Percentiles rank a stretch among this genome's conserved stretches.
These are phyloP conservation scores for Aspergillus versicolor DNA, from an alignment of 2,329 filamentous ascomycete genomes.

Conservation along the genomic window DNA sequence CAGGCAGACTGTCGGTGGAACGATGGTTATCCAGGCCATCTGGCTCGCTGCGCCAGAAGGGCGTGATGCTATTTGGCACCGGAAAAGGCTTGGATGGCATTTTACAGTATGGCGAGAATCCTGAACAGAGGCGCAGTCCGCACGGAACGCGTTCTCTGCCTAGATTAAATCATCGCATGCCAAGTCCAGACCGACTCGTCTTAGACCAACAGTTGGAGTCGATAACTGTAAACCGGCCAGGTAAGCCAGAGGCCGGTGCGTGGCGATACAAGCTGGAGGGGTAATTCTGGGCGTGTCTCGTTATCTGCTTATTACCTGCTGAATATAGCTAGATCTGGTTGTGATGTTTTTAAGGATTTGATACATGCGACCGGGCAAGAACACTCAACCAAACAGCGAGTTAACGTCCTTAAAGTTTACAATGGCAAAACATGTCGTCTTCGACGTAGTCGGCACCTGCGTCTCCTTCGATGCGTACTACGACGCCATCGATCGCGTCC, in stretches of 20 bases:
- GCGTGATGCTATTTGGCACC: slow-evolving; percentile 4
- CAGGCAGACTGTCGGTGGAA: slow-evolving; percentile 30
- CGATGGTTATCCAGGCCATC: slow-evolving; percentile 13
- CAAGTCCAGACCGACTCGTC: too few relatives aligned
- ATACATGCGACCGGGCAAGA: too few relatives aligned
- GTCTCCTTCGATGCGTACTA: slow-evolving; percentile 47
- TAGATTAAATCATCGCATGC: too few relatives aligned
- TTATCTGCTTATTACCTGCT: too few relatives aligned
- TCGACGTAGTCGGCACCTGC: slow-evolving; percentile 53
- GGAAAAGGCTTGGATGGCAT: background rate
- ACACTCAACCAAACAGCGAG: too few relatives aligned
- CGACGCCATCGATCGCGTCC: slow-evolving; percentile 33
- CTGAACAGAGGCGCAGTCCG: too few relatives aligned
- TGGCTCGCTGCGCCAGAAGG: slow-evolving; percentile 12
- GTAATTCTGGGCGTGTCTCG: too few relatives aligned
- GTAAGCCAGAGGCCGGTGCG: background rate
- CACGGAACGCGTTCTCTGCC: too few relatives aligned
- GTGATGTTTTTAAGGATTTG: too few relatives aligned
- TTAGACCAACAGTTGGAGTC: background rate
- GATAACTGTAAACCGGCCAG: background rate
- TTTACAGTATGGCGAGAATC: too few relatives aligned
- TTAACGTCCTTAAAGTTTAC: too few relatives aligned
- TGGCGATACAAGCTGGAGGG: background rate
- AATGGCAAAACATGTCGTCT: slow-evolving; percentile 40
- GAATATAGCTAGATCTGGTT: too few relatives aligned